Conservation (phyloP, 2,329 filamentous ascomycete genomes). For the Diaporthe batatas region DNA sequence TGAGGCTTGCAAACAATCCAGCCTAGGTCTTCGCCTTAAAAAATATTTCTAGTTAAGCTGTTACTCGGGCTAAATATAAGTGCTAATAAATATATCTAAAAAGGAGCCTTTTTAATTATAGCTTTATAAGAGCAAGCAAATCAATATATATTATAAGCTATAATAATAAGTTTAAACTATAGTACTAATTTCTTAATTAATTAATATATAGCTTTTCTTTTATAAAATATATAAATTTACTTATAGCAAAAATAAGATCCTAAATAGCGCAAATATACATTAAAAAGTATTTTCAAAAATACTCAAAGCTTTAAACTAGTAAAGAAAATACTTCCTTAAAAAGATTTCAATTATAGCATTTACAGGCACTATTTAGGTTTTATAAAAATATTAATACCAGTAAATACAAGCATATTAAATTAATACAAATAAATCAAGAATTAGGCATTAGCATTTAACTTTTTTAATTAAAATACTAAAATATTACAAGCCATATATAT, state of each 20-base stretch:
- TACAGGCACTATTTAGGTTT: slow-evolving; percentile 45
- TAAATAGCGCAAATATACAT: background rate
- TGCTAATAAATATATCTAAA: slow-evolving; percentile 42
- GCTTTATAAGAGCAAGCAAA: background rate
- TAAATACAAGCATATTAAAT: slow-evolving; percentile 52
- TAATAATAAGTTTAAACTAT: too few species aligned
- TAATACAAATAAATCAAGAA: slow-evolving; percentile 47
- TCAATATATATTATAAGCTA: background rate
- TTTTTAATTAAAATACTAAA: too few species aligned
- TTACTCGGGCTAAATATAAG: slow-evolving; percentile 42
- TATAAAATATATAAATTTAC: slow-evolving; percentile 2
- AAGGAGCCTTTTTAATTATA: slow-evolving; percentile 40
- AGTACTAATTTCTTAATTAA: background rate
- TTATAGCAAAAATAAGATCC: slow-evolving; percentile 42
- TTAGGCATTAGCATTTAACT: slow-evolving; percentile 38
- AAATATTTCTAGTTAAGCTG: slow-evolving; percentile 38
- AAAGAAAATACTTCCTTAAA: background rate
- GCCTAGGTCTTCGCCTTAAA: slow-evolving; percentile 29
- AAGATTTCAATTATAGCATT: background rate
- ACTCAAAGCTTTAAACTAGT: background rate
- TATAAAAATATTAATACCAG: slow-evolving; percentile 52
- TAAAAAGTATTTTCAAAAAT: background rate
- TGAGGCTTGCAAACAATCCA: slow-evolving; percentile 36
- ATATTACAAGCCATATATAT: slow-evolving; percentile 55
- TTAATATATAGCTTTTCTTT: background rate